Conservation (phyloP, 108 stramenopile genomes). For the Pelagomonas calceolata region DNA sequence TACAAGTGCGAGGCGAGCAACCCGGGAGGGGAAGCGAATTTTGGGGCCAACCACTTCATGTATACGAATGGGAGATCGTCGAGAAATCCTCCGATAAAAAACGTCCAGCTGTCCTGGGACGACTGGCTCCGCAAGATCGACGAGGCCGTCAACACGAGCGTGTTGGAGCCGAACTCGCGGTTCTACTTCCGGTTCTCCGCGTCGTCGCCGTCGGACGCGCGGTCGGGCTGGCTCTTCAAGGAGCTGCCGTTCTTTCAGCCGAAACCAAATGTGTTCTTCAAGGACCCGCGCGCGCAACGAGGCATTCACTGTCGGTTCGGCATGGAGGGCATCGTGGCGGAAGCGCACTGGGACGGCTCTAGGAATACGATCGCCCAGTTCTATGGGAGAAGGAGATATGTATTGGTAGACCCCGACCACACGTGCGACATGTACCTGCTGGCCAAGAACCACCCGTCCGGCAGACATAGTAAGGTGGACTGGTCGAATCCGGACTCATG, state of each 20-base stretch:
- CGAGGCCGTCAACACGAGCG: conserved; percentile 45
- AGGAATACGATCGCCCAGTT: conserved; percentile 75
- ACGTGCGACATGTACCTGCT: conserved; percentile 70
- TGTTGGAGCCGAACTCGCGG: conserved; percentile 54
- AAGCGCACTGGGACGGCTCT: conserved; percentile 79
- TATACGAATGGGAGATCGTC: conserved; percentile 55
- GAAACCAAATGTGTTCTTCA: conserved; percentile 62
- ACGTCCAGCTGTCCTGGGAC: conserved; percentile 55
- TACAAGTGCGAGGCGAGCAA: conserved; percentile 17
- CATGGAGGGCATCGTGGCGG: conserved; percentile 80
- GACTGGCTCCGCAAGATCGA: conserved; percentile 74
- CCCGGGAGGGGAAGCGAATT: conserved; percentile 59
- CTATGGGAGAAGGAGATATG: conserved; percentile 68
- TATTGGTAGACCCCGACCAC: conserved; percentile 76
- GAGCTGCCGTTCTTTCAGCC: conserved; percentile 74
- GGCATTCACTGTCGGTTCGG: conserved; percentile 97
- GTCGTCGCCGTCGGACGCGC: conserved; percentile 13
- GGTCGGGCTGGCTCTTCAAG: conserved; percentile 59
- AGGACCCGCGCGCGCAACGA: conserved; percentile 61
- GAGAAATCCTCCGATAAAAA: conserved; percentile 66
- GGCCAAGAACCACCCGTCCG: conserved; percentile 68
- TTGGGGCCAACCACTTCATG: conserved; percentile 86
- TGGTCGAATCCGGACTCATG: conserved; percentile 73
- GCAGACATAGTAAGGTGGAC: conserved; percentile 66
- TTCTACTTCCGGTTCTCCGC: conserved; percentile 85